Percentiles rank a stretch among this genome's conserved stretches.
These are phyloP conservation scores for Cryoendolithus antarcticus DNA, from an alignment of 2,329 filamentous ascomycete genomes.

Conservation along the genomic window DNA sequence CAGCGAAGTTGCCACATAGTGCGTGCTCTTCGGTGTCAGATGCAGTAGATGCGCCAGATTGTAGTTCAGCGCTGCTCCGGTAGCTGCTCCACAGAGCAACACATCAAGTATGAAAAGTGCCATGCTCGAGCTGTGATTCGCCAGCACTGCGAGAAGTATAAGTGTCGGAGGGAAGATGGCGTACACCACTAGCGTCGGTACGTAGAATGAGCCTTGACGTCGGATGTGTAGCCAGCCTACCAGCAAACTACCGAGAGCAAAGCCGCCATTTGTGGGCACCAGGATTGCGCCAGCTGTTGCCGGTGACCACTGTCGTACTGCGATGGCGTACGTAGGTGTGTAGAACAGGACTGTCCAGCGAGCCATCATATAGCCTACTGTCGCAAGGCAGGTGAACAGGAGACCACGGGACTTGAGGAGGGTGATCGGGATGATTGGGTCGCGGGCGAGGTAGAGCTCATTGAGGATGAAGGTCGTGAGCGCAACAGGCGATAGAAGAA, in stretches of 20 bases:
- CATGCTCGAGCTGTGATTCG: constrained; percentile 40
- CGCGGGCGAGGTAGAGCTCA: constrained; percentile 50
- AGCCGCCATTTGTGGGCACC: constrained; percentile 70
- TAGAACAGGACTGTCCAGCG: constrained; percentile 76
- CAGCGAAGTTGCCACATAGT: constrained; percentile 65
- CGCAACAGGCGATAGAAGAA: constrained; percentile 46
- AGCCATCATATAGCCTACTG: constrained; percentile 66
- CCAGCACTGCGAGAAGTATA: constrained; percentile 43
- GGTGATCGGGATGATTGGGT: constrained; percentile 63
- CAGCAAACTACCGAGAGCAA: constrained; percentile 59
- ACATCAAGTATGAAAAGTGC: constrained; percentile 46
- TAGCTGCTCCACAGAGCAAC: constrained; percentile 59
- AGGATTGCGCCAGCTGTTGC: constrained; percentile 63
- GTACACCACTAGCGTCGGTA: constrained; percentile 37
- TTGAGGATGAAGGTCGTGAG: constrained; percentile 48
- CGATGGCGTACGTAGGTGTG: constrained; percentile 65
- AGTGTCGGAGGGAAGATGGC: constrained; percentile 50
- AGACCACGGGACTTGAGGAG: constrained; percentile 59
- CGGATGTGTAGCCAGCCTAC: constrained; percentile 67
- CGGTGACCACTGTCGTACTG: constrained; percentile 57
- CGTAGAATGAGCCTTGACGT: constrained; percentile 60
- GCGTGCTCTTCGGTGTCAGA: constrained; percentile 51
- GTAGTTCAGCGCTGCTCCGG: constrained; percentile 66
- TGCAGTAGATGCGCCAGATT: constrained; percentile 69
- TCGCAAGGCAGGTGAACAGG: constrained; percentile 60